Base-by-base conservation (phyloP, 2,329 filamentous ascomycete genomes). In the Alternaria atra region DNA sequence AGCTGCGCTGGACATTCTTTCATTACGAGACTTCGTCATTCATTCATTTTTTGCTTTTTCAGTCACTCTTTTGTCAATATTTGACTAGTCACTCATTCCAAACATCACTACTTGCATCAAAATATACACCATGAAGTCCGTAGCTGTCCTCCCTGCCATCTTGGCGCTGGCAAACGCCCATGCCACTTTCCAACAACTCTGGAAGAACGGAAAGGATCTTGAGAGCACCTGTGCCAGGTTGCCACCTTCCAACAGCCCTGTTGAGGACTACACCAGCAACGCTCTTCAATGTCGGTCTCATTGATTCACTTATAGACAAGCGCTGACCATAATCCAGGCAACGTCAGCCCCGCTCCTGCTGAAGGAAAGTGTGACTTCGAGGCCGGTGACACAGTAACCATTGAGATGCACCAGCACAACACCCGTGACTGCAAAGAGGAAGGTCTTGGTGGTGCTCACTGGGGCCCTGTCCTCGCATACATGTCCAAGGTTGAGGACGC, bases 381-480 rank as follows among this genome's bases (percentile, higher is more conserved):
- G 25, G 69, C 72, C 27, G 72, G 72, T 52, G 70, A 73, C 52
- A 69, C 67, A 13, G 70, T 74, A 6, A 72, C 70, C 8, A 72
- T 74, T 34, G 72, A 74, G 60, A 74, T 74, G 72, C 72, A 74
- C 60, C 71, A 73, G 56, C 71, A 68, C 52, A 70, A 66, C 62
- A 58, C 23, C 59, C 69, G 71, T 47, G 47, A 53, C 34, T 72
- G 70, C 64, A 71, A 55, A 3, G 58, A 67, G 56, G 66, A 73
- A 60, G 71, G 61, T 25, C 64, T 73, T 37, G 71, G 71, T 34
- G 71, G 71, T 40, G 70, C 82, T 47, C 85, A 87, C 78, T 77
- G 80, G 74, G 85, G 85, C 8, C 85, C 85, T 37, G 74, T 86
- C 68, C 80, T 84, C 64, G 84, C 83, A 58, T 87, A 84, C 73